These are phyloP conservation scores for Claviceps sp. DNA, from an alignment of 2,329 filamentous ascomycete species.

Conservation along the genomic window DNA sequence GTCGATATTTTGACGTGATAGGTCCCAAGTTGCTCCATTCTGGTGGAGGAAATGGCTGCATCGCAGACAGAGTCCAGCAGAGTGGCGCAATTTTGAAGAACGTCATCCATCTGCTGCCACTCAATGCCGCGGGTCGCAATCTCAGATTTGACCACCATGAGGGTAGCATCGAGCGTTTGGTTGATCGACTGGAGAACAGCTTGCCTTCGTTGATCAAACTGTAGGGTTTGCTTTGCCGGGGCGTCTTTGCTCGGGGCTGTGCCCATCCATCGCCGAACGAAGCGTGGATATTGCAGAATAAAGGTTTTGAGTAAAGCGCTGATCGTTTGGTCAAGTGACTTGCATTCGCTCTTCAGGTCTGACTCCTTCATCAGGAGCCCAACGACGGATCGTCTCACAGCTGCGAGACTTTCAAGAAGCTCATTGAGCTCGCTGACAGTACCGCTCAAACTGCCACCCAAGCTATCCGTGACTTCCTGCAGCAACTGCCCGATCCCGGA, in stretches of 20 bases:
- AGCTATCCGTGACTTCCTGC: slow-evolving; percentile 33
- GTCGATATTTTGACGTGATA: slow-evolving; percentile 57
- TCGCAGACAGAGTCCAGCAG: slow-evolving; percentile 41
- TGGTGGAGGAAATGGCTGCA: slow-evolving; percentile 15
- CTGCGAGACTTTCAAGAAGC: slow-evolving; percentile 41
- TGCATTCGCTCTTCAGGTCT: slow-evolving; percentile 8
- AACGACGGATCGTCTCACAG: slow-evolving; percentile 40
- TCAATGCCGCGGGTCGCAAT: slow-evolving; percentile 32
- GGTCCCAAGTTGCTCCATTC: slow-evolving; percentile 22
- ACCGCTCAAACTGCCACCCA: slow-evolving; percentile 47
- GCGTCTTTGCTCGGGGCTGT: slow-evolving; percentile 38
- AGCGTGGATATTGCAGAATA: slow-evolving; percentile 44
- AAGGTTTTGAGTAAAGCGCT: slow-evolving; percentile 37
- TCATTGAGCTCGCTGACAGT: slow-evolving; percentile 47
- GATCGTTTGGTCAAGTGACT: slow-evolving; percentile 12
- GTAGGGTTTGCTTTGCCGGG: slow-evolving; percentile 41
- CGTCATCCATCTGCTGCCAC: slow-evolving; percentile 44
- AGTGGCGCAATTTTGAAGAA: slow-evolving; percentile 40
- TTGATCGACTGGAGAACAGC: slow-evolving; percentile 37
- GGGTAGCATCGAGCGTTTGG: slow-evolving; percentile 44
- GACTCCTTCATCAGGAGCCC: slow-evolving; percentile 27
- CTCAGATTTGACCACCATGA: slow-evolving; percentile 41
- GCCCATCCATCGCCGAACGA: slow-evolving; percentile 48
- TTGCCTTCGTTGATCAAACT: slow-evolving; percentile 47
- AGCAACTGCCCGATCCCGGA: slow-evolving; percentile 29